Base-by-base conservation (phyloP, 2,329 filamentous ascomycete genomes). In the Macrophomina tecta region DNA sequence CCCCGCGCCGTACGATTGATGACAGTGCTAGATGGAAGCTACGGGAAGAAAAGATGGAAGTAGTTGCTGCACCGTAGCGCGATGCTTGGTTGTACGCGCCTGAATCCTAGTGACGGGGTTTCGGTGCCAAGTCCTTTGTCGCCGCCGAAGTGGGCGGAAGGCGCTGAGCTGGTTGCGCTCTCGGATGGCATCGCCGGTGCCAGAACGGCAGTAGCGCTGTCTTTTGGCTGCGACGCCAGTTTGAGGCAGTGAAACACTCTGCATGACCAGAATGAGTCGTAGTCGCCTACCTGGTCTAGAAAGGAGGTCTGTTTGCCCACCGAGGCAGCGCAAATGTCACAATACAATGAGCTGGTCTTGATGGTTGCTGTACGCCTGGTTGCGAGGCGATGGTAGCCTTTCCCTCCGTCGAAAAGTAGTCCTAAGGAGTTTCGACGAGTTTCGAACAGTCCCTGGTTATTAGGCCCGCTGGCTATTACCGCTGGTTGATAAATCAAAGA, bases 111-210 rank as follows among this genome's bases (percentile, higher is more conserved):
- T 23, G 38, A 38, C 49, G 49, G 23, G 4, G 30, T 28, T 28
- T 55, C 14, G 42, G 28, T 46, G 62, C 62, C 62, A 56, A 65
- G 62, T 65, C 51, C 62, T 65, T 65, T 65, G 62, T 65, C n/a
- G 16, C 51, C 56, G 30, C 62, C 38, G 62, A 56, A 48, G 46
- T 38, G 62, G 51, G 40, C 5, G 14, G 11, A 18, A 32, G 46
- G n/a, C 5, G 48, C 16, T 36, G 14, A 28, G 4, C 14, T 64
- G 62, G n/a, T 49, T 14, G 28, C 32, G 62, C 49, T 58, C n/a
- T 30, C 36, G 53, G 53, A 42, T 45, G 23, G 2, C 18, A 28
- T 42, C 18, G 4, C n/a, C 52, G 28, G 4, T 42, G n/a, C 53
- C 36, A 58, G n/a, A 28, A 28, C 12, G 9, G 53, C 34, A 18